phyloP scores from a whole-genome alignment of 208 protist genomes.

The Crithidia bombi region DNA sequence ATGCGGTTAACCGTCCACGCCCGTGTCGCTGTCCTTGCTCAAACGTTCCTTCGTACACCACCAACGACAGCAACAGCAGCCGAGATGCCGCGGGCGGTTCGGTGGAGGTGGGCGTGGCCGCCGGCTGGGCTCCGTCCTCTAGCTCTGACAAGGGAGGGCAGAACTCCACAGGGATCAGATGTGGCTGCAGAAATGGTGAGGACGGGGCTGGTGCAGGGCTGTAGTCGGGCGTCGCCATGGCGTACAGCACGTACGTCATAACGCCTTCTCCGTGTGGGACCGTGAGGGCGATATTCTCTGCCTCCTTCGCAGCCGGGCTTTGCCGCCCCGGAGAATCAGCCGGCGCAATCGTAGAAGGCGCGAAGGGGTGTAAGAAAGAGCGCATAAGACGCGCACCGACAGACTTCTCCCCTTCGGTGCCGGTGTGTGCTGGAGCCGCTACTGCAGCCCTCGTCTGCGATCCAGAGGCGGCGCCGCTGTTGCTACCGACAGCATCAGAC shows the following conservation, averaged over 20 bases:
- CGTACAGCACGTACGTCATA: conserved; percentile 39
- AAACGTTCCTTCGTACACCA: conserved; percentile 58
- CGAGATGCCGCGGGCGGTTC: not conserved
- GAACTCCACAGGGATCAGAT: conserved; percentile 23
- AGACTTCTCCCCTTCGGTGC: conserved; percentile 11
- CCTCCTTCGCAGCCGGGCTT: not conserved
- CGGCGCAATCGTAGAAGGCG: not conserved
- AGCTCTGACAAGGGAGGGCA: conserved; percentile 21
- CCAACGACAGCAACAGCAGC: conserved; percentile 30
- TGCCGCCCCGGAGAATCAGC: not conserved
- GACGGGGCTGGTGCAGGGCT: not conserved
- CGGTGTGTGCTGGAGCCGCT: not conserved
- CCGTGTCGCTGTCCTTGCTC: conserved; percentile 44
- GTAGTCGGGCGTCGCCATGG: conserved; percentile 24
- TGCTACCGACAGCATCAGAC: not conserved
- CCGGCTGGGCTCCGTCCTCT: not conserved
- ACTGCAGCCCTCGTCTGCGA: not conserved
- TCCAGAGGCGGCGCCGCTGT: not conserved
- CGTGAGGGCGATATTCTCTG: not conserved
- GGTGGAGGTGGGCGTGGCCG: not conserved
- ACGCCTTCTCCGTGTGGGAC: conserved; percentile 35
- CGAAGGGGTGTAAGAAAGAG: conserved; percentile 34
- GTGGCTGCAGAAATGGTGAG: conserved; percentile 16
- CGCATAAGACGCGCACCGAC: conserved; percentile 30
- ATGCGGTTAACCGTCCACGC: conserved; percentile 51